These are phyloP conservation scores for Solanum paucissectum DNA, from an alignment of 257 asterid genomes.

Conservation along the genomic window DNA sequence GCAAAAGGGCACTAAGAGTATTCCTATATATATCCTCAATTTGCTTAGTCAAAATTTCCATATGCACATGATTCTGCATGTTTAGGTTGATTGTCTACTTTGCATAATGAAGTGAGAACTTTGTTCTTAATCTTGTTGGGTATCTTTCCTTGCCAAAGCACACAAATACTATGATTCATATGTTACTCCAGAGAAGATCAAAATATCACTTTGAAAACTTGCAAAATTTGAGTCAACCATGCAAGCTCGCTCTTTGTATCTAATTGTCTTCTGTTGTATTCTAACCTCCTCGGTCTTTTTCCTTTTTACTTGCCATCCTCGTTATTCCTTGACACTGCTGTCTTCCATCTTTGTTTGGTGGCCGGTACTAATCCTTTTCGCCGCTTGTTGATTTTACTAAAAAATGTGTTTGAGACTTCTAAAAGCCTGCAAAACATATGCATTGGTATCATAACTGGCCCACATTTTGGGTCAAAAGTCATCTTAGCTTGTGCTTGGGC, in stretches of 20 bases:
- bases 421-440: not conserved
- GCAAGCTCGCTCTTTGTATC: not conserved
- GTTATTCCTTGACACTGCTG: not conserved
- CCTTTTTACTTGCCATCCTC: not conserved
- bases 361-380: not conserved
- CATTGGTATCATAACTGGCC: not conserved
- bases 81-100: not conserved
- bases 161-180: not conserved
- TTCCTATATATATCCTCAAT: not conserved
- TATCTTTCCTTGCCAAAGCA: not conserved
- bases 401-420: not conserved
- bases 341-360: not conserved
- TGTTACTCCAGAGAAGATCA: not conserved
- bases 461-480: not conserved
- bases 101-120: not conserved
- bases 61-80: not conserved
- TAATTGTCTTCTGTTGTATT: not conserved
- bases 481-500: not conserved
- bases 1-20: not conserved
- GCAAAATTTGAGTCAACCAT: not conserved
- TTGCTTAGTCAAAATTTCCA: not conserved
- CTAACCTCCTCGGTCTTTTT: not conserved
- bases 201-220: not conserved
- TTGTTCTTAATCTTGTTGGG: not conserved
- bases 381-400: not conserved